phyloP scores from a whole-genome alignment of 73 alveolate species.

The Paramecium primaurelia region DNA sequence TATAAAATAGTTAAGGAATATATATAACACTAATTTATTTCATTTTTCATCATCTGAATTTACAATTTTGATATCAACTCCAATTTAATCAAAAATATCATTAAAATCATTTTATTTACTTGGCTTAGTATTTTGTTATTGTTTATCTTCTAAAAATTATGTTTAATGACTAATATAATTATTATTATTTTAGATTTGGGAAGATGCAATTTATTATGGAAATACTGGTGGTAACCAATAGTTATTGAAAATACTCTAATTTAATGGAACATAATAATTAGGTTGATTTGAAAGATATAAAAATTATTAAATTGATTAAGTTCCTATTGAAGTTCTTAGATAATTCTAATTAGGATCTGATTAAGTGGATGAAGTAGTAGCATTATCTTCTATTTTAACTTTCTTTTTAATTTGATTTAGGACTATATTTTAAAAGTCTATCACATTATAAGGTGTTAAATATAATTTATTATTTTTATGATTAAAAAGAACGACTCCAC shows the following conservation, averaged over 20 bases:
- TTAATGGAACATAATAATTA: neutral
- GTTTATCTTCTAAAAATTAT: neutral
- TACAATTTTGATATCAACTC: neutral
- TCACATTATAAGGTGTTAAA: constrained; percentile 6
- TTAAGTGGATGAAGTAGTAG: neutral
- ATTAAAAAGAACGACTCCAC: constrained; percentile 12
- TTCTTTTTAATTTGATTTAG: neutral
- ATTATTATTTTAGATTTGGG: neutral
- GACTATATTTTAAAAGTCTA: neutral
- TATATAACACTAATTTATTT: neutral
- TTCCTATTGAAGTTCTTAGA: neutral
- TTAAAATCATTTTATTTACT: neutral
- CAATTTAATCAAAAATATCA: neutral
- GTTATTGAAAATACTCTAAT: neutral
- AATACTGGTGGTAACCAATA: constrained; percentile 13
- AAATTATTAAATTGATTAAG: neutral
- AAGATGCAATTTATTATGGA: neutral
- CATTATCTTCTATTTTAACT: constrained; percentile 5
- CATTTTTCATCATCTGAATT: constrained; percentile 15
- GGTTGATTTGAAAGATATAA: neutral
- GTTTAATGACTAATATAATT: neutral
- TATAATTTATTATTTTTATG: neutral
- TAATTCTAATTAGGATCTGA: neutral
- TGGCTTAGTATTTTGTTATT: neutral
- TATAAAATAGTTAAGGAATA: neutral